phyloP scores from a whole-genome alignment of 2,329 filamentous ascomycete species.

The Colletotrichum sp. region DNA sequence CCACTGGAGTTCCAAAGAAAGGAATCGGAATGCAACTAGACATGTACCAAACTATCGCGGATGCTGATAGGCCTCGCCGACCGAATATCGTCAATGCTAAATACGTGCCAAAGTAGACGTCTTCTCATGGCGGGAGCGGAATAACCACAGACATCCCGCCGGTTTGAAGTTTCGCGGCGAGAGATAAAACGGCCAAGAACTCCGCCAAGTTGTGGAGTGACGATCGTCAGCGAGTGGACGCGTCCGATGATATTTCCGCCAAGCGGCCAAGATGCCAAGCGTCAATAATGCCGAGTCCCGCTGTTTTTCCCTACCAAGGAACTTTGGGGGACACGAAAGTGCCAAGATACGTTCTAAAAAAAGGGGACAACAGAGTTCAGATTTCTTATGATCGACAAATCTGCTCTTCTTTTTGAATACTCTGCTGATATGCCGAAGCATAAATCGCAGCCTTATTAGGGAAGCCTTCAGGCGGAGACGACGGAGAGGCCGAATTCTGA shows the following conservation, averaged over 20 bases:
- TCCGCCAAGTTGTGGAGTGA: background rate
- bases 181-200: background rate
- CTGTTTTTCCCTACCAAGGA: background rate
- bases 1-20: background rate
- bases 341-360: background rate
- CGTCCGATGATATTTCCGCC: background rate
- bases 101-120: background rate
- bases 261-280: background rate
- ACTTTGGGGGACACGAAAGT: background rate
- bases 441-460: background rate
- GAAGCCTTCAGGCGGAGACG: accelerated
- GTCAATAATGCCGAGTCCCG: background rate
- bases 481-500: accelerated
- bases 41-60: background rate
- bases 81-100: too few relatives aligned
- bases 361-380: background rate
- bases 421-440: background rate
- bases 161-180: background rate
- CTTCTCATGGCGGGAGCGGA: background rate
- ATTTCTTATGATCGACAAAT: background rate
- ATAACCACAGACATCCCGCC: background rate
- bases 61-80: background rate
- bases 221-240: background rate
- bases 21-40: background rate
- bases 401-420: too few relatives aligned